Evolutionary conservation across 768 basidiomycete species (phyloP).

Genomic region (Cystobasidium ongulense): DNA sequence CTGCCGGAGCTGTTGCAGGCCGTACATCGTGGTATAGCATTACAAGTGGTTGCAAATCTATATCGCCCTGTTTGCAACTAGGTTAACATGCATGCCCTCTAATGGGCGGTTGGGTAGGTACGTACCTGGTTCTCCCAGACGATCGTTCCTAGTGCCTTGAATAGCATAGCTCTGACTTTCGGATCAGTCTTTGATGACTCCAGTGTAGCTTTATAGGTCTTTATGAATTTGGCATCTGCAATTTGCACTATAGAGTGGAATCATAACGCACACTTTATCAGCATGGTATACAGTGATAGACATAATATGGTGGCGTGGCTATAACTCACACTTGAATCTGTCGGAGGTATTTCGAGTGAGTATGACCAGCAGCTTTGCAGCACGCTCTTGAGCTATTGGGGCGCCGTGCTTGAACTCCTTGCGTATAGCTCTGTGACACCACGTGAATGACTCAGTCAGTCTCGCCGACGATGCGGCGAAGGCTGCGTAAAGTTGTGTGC

Average conservation of each 20-base stretch:
- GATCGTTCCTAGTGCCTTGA: conserved; percentile 30
- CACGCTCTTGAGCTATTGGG: conserved; percentile 30
- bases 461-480: not conserved
- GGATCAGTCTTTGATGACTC: conserved; percentile 28
- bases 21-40: conserved; percentile 32
- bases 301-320: not conserved
- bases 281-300: not conserved
- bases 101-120: not conserved
- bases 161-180: conserved; percentile 33
- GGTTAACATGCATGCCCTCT: not conserved
- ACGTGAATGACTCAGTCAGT: not conserved
- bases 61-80: conserved; percentile 25
- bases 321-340: conserved; percentile 33
- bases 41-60: conserved; percentile 31
- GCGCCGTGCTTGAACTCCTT: conserved; percentile 38
- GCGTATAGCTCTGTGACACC: conserved; percentile 30
- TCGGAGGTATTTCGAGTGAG: conserved; percentile 33
- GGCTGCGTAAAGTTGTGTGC: too few relatives aligned
- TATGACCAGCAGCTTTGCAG: conserved; percentile 32
- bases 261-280: not conserved
- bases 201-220: conserved; percentile 24
- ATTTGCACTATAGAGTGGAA: conserved; percentile 30
- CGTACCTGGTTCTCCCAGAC: conserved; percentile 36
- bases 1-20: conserved; percentile 24
- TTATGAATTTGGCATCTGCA: conserved; percentile 38